phyloP scores from a whole-genome alignment of 306 rosid genomes.

The Glycine soja region DNA sequence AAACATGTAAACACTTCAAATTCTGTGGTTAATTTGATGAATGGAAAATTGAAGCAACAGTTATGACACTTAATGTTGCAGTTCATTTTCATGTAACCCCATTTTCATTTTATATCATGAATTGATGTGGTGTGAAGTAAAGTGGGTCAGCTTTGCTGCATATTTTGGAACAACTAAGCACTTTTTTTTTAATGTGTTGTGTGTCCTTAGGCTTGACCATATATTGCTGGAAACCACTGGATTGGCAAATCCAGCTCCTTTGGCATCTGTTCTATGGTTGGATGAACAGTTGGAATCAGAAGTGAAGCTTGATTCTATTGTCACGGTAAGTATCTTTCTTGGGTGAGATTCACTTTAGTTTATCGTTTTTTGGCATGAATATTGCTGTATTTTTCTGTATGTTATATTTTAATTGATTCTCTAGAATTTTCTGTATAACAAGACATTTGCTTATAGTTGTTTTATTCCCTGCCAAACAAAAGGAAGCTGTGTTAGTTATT shows the following conservation, averaged over 20 bases:
- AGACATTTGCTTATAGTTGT: not conserved
- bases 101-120: constrained; percentile 7
- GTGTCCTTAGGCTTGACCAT: constrained; percentile 77
- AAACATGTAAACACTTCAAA: not conserved
- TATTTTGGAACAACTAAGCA: constrained; percentile 24
- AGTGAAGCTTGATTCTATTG: constrained; percentile 88
- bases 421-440: not conserved
- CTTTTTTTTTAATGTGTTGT: not conserved
- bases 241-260: constrained; percentile 96
- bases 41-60: constrained; percentile 10
- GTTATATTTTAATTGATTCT: not conserved
- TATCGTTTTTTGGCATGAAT: not conserved
- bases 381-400: constrained; percentile 13
- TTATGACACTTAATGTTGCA: not conserved
- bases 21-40: constrained; percentile 5
- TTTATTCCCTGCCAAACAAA: constrained; percentile 20
- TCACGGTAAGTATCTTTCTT: constrained; percentile 69
- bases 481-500: constrained; percentile 20
- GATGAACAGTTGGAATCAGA: constrained; percentile 91
- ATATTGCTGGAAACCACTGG: constrained; percentile 97
- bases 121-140: not conserved
- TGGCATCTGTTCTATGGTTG: constrained; percentile 96
- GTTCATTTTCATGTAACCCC: constrained; percentile 16
- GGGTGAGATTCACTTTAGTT: not conserved
- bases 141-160: constrained; percentile 1